Evolutionary conservation across 768 basidiomycete species (phyloP).

Genomic region (Epithele typhae): DNA sequence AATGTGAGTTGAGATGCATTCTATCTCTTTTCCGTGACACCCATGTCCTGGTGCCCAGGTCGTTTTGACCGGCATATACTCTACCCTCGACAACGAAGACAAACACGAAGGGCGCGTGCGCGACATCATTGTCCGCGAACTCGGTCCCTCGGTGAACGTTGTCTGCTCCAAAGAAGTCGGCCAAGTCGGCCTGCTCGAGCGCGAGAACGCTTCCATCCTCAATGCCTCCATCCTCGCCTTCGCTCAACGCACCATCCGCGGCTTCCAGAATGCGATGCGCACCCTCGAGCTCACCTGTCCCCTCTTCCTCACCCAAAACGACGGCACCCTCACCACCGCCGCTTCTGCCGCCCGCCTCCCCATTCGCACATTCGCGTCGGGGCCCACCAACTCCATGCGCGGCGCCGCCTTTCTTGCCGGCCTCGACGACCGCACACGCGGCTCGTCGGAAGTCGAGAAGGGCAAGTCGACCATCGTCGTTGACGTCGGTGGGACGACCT

Average conservation of each 20-base stretch:
- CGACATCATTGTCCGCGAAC: conserved; percentile 38
- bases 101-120: conserved; percentile 45
- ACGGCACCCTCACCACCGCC: conserved; percentile 50
- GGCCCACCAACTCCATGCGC: conserved; percentile 66
- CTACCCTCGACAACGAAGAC: conserved; percentile 40
- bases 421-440: conserved; percentile 21
- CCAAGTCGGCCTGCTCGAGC: conserved; percentile 54
- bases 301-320: conserved; percentile 57
- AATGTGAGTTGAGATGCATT: conserved; percentile 12
- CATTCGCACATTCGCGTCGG: conserved; percentile 48
- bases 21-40: too few species aligned
- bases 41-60: too few species aligned
- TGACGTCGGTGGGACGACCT: conserved; percentile 65
- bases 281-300: conserved; percentile 44
- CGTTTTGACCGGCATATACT: conserved; percentile 45
- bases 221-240: conserved; percentile 61
- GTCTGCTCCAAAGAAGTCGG: conserved; percentile 38
- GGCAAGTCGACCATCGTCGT: conserved; percentile 44
- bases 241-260: conserved; percentile 49
- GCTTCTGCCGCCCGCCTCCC: conserved; percentile 50
- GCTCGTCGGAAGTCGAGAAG: conserved; percentile 1
- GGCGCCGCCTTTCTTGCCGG: conserved; percentile 59
- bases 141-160: conserved; percentile 29
- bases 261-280: conserved; percentile 48
- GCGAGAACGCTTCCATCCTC: conserved; percentile 66